Base-by-base conservation (phyloP, 495 filamentous ascomycete genomes). In the Penicillium nucicola region DNA sequence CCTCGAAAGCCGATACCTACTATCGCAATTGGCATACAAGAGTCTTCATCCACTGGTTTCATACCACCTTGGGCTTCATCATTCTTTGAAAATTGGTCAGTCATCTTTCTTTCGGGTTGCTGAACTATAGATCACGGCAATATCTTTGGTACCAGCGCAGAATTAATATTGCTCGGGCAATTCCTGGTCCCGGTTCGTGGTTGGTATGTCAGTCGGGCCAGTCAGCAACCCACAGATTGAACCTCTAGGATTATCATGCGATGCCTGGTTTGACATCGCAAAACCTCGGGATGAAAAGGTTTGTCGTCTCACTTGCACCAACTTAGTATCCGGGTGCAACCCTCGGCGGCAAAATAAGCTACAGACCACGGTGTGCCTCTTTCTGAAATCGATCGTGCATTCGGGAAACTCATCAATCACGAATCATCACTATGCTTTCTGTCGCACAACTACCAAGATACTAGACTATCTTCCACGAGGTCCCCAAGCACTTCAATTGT, bases 1-100 rank as follows among this genome's bases (percentile, higher is more conserved):
- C 83, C 77, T 13, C 81, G 74, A 54, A 82, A 84, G 7, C 75
- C 77, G 65, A 86, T 77, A 34, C 84, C 83, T 39, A 86, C 65
- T 35, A 87, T 72, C 17, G 82, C 84, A 54, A 87, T 83, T 4
- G 84, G 83, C 73, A 56, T 58, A 9, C 41, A 60, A 2, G 48
- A 45, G 38, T 60, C 53, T 5, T 49, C 43, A 5, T 33, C 14
- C n/a, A 55, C 38, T 5, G 47, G 44, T 2, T 45, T 50, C n/a
- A 54, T 15, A 13, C 48, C 54, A 13, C 51, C 49, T 18, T 41
- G 0, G 19, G 5, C 6, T 10, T 19, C 12, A 10, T 23, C 5
- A 23, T 3, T 6, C 11, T 13, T 10, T 22, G 28, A 17, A 10
- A 19, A 3, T 19, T 31, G 14, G 10, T 17, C 5, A 5, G 37